phyloP scores from a whole-genome alignment of 163 green algal species.

The Chlamydomonas reinhardtii region DNA sequence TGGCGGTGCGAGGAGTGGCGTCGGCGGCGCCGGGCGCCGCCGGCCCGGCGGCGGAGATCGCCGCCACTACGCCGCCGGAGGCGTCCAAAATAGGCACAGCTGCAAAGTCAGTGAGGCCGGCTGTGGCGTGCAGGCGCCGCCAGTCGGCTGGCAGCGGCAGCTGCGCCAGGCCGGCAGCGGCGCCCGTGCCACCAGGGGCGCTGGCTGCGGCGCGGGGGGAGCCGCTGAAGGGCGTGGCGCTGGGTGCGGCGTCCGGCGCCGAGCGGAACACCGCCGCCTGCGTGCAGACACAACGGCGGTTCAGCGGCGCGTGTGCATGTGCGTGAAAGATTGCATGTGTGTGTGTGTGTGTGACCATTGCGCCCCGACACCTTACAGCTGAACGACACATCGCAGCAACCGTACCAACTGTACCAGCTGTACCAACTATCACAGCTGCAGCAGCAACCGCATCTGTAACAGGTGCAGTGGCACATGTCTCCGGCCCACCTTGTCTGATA shows the following conservation, averaged over 20 bases:
- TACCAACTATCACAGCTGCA: no score
- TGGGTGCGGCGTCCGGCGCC: background rate
- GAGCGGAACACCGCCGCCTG: slow-evolving; percentile 4
- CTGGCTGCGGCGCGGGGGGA: no score
- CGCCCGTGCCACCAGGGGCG: background rate
- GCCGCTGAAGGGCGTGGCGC: no score
- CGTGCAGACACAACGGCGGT: no score
- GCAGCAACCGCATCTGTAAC: background rate
- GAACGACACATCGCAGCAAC: background rate
- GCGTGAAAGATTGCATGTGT: no score
- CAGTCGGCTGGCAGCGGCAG: slow-evolving; percentile 28
- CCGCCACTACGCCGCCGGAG: background rate
- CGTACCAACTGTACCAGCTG: no score
- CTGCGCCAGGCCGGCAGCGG: background rate
- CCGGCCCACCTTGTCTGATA: background rate
- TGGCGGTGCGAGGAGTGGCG: background rate
- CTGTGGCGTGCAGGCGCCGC: slow-evolving; percentile 1
- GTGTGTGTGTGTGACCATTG: no score
- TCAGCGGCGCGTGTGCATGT: no score
- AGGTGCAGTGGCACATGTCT: no score
- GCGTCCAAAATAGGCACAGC: background rate
- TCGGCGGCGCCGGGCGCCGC: no score
- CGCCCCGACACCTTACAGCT: no score
- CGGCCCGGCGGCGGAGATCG: background rate
- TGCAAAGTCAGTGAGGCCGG: background rate